Conservation (phyloP, 176 grass and related monocot species). For the Avena eriantha region DNA sequence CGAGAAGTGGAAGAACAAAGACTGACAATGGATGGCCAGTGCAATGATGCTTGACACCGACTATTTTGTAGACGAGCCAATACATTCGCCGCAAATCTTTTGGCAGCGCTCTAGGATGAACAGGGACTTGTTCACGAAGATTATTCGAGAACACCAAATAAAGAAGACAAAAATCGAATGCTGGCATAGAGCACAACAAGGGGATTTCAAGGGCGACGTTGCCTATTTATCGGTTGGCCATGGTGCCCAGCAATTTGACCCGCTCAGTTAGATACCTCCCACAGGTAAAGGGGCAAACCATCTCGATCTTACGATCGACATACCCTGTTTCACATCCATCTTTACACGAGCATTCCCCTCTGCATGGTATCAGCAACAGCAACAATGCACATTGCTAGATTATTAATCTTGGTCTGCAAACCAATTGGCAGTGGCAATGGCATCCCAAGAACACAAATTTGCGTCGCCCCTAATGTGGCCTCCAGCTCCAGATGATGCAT, state of each 20-base stretch:
- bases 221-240: slow-evolving; percentile 13
- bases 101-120: too few species aligned
- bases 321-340: too few species aligned
- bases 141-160: too few species aligned
- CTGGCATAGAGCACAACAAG: too few species aligned
- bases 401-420: not conserved
- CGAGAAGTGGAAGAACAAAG: too few species aligned
- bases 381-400: not conserved
- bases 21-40: too few species aligned
- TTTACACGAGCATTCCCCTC: not conserved
- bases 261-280: slow-evolving; percentile 37
- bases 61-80: too few species aligned
- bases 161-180: too few species aligned
- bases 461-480: not conserved
- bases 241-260: slow-evolving; percentile 14
- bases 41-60: too few species aligned
- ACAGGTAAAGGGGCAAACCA: slow-evolving; percentile 25
- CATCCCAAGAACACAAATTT: not conserved
- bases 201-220: not conserved
- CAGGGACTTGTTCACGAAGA: too few species aligned
- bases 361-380: not conserved
- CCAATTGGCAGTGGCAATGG: not conserved
- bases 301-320: not conserved
- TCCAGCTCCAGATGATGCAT: slow-evolving; percentile 3
- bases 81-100: too few species aligned